Percentiles rank a stretch among this genome's conserved stretches.
Conservation (phyloP, 2,329 filamentous ascomycete genomes). For the Atkinsonella texensis region DNA sequence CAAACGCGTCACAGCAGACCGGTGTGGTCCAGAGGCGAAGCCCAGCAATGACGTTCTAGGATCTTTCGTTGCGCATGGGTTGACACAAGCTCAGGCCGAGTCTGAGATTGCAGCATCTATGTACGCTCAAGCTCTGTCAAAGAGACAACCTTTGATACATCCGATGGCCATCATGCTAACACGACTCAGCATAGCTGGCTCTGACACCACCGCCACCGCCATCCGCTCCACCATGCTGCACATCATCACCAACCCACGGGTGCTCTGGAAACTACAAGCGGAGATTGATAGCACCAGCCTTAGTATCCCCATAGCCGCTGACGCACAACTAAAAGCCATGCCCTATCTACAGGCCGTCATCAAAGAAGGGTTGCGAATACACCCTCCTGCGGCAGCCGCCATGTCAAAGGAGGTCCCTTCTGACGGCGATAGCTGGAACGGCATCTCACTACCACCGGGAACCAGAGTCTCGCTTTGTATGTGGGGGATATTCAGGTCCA, state of each 20-base stretch:
- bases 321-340: slow-evolving; percentile 21
- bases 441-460: slow-evolving; percentile 20
- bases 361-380: slow-evolving; percentile 31
- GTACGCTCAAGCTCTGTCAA: slow-evolving; percentile 6
- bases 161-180: slow-evolving; percentile 9
- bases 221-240: slow-evolving; percentile 41
- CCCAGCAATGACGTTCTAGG: slow-evolving; percentile 39
- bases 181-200: slow-evolving; percentile 29
- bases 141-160: no score
- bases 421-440: slow-evolving; percentile 20
- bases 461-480: slow-evolving; percentile 22
- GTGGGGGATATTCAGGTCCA: slow-evolving; percentile 22
- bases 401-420: slow-evolving; percentile 24
- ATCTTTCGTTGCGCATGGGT: slow-evolving; percentile 27
- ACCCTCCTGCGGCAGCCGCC: slow-evolving; percentile 21
- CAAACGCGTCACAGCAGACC: slow-evolving; percentile 30
- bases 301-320: slow-evolving; percentile 14
- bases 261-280: slow-evolving; percentile 30
- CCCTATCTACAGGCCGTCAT: slow-evolving; percentile 37
- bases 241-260: slow-evolving; percentile 34
- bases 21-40: slow-evolving; percentile 30
- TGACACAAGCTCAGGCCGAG: slow-evolving; percentile 26
- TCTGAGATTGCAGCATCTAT: slow-evolving; percentile 32
- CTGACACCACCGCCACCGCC: slow-evolving; percentile 43
- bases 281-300: slow-evolving; percentile 11